phyloP scores from a whole-genome alignment of 1,284 basidiomycete species.

The Ceratobasidium sp. region DNA sequence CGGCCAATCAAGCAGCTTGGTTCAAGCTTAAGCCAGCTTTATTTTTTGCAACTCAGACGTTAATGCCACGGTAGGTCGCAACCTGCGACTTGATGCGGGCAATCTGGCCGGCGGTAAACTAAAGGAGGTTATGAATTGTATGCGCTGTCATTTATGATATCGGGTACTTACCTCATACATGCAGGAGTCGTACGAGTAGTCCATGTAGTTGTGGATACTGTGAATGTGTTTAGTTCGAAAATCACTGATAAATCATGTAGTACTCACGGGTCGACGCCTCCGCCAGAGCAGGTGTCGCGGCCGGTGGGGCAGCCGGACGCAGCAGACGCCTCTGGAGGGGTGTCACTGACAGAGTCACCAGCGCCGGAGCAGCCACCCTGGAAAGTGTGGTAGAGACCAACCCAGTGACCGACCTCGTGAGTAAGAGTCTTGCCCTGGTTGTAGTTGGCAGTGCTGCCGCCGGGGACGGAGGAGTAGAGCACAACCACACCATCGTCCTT shows the following conservation, averaged over 20 bases:
- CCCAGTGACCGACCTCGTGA: constrained; percentile 59
- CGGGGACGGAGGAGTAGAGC: constrained; percentile 46
- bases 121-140: not conserved
- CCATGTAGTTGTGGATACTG: constrained; percentile 37
- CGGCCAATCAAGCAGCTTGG: not conserved
- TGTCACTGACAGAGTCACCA: constrained; percentile 61
- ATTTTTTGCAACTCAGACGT: constrained; percentile 13
- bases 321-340: constrained; percentile 45
- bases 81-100: constrained; percentile 41
- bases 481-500: constrained; percentile 46
- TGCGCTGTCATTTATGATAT: not conserved
- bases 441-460: constrained; percentile 44
- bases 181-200: constrained; percentile 42
- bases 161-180: constrained; percentile 36
- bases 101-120: constrained; percentile 44
- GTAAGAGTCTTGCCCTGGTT: constrained; percentile 56
- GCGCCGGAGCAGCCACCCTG: constrained; percentile 60
- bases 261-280: constrained; percentile 39
- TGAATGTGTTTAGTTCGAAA: not conserved
- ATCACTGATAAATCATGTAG: not conserved
- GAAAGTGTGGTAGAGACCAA: constrained; percentile 66
- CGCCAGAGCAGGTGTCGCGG: constrained; percentile 41
- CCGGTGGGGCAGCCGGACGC: constrained; percentile 42
- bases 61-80: constrained; percentile 43
- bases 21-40: not conserved